phyloP scores from a whole-genome alignment of 345 rosid species.

The Microcos paniculata region DNA sequence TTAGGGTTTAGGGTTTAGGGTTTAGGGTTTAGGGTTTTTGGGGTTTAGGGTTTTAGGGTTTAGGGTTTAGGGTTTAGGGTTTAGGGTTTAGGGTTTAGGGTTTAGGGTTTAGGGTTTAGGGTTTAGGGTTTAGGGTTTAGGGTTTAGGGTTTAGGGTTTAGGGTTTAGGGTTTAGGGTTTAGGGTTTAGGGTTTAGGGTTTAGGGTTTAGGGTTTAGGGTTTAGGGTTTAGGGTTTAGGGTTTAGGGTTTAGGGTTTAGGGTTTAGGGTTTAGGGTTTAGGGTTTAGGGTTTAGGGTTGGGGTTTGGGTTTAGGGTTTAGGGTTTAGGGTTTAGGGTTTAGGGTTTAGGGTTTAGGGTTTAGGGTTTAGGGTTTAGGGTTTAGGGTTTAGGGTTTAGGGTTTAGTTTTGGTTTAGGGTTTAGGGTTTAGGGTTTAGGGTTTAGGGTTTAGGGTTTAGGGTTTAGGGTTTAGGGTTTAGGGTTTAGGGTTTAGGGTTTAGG shows the following conservation, averaged over 20 bases:
- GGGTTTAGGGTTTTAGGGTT: neutral
- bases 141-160: constrained; percentile 17
- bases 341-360: constrained; percentile 19
- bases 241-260: constrained; percentile 5
- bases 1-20: neutral
- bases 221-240: constrained; percentile 10
- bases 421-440: constrained; percentile 24
- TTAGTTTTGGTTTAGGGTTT: constrained; percentile 12
- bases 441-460: constrained; percentile 20
- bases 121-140: constrained; percentile 16
- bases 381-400: constrained; percentile 19
- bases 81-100: constrained; percentile 3
- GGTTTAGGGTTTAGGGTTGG: too few relatives aligned
- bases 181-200: constrained; percentile 9
- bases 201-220: constrained; percentile 6
- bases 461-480: constrained; percentile 27
- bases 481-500: constrained; percentile 22
- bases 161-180: constrained; percentile 16
- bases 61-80: constrained; percentile 2
- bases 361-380: constrained; percentile 17
- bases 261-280: constrained; percentile 20
- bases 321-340: constrained; percentile 11
- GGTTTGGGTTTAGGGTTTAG: too few relatives aligned
- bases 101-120: constrained; percentile 16
- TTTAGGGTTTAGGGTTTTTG: constrained; percentile 12